phyloP scores from a whole-genome alignment of 2,329 filamentous ascomycete species.

The Corinectria fuckeliana region DNA sequence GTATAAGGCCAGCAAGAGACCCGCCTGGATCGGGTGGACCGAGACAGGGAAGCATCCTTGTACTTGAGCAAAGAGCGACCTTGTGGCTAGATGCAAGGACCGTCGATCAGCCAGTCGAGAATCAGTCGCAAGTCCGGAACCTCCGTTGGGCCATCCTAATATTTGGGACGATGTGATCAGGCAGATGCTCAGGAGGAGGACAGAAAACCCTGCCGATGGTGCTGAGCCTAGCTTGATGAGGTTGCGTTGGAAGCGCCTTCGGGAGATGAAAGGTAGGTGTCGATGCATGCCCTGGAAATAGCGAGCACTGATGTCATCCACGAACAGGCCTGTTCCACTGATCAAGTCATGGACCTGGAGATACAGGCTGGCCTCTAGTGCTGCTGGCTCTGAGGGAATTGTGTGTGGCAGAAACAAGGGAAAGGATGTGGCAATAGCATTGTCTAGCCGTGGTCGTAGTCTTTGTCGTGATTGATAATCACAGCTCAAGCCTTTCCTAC shows the following conservation, averaged over 20 bases:
- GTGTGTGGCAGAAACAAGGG: background rate
- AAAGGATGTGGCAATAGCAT: background rate
- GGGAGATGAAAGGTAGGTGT: slow-evolving; percentile 6
- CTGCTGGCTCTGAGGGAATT: background rate
- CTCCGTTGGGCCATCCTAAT: background rate
- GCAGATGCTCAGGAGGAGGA: background rate
- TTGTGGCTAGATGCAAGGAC: background rate
- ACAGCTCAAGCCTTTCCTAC: background rate
- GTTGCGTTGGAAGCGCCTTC: background rate
- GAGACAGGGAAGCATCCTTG: background rate
- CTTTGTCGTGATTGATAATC: background rate
- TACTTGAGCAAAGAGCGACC: background rate
- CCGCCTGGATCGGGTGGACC: background rate
- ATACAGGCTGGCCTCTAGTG: background rate
- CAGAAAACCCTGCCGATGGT: background rate
- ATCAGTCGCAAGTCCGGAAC: background rate
- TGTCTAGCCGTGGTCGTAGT: background rate
- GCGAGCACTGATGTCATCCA: slow-evolving; percentile 1
- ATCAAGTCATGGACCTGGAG: background rate
- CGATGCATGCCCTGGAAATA: slow-evolving; percentile 2
- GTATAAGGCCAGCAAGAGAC: background rate
- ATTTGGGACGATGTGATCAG: background rate
- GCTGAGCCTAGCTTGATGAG: background rate
- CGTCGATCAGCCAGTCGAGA: background rate
- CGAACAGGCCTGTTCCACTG: background rate